Evolutionary conservation across 1,284 basidiomycete species (phyloP).

Genomic region (Termitomyces sp.): DNA sequence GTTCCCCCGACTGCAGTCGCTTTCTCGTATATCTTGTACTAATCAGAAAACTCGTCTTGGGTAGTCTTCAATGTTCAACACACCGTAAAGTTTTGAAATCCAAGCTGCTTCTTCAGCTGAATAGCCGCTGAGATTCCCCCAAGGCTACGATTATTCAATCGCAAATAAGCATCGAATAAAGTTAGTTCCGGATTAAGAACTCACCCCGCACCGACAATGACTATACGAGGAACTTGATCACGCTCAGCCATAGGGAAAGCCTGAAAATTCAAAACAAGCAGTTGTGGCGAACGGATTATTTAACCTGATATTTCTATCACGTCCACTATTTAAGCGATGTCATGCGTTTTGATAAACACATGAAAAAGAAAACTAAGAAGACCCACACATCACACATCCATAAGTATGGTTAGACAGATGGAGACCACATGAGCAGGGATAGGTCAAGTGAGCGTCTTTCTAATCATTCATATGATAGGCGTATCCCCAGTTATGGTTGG

Average conservation of each 20-base stretch:
- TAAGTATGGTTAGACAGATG: neutral
- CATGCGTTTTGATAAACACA: conserved; percentile 2
- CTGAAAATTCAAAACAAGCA: neutral
- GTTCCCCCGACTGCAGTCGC: conserved; percentile 43
- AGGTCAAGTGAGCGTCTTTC: neutral
- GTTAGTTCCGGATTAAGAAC: conserved; percentile 12
- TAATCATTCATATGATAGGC: conserved; percentile 1
- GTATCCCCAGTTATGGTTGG: neutral
- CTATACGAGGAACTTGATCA: conserved; percentile 27
- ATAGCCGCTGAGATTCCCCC: conserved; percentile 46
- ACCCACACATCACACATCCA: neutral
- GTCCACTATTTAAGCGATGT: neutral
- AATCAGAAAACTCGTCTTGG: neutral
- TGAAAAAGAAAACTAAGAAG: neutral
- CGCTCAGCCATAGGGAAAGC: conserved; percentile 3
- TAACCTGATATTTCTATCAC: neutral
- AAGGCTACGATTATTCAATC: conserved; percentile 21
- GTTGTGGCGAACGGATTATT: neutral
- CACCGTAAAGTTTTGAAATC: conserved; percentile 43
- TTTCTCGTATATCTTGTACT: conserved; percentile 44
- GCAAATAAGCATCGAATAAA: conserved; percentile 9
- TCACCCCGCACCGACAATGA: conserved; percentile 49
- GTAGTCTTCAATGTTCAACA: conserved; percentile 13
- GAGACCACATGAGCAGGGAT: neutral
- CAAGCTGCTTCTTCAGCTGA: conserved; percentile 37